Evolutionary conservation across 768 basidiomycete genomes (phyloP), one percentile per base, ranked within the genome.

Genomic region (Kwoniella sp.): DNA sequence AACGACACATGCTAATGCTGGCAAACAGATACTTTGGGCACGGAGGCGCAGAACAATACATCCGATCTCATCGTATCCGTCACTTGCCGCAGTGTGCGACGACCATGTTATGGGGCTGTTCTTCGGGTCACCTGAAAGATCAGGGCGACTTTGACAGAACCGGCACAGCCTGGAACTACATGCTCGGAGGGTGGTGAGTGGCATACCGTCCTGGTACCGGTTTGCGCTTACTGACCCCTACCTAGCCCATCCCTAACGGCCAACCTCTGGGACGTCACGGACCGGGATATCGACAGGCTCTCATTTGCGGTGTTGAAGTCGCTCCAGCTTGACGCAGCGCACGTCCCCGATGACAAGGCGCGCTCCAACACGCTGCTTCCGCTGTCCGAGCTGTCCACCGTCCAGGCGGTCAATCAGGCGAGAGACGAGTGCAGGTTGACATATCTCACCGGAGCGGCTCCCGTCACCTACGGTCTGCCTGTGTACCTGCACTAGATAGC

Each of bases 41-140:
- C 64, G 90, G 90, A 2, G 92, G 92, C 6, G 92, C 83, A 1
- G 92, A 96, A 68, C 93, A 98, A 63, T 99, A 93, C 65, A 79
- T 88, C 6, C 85, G 88, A 2, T 88, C 90, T 2, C 85, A 88
- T 70, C 87, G 85, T 64, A 82, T 99, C 46, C 80, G 88, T 7
- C 81, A 85, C 53, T 78, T 98, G 28, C 80, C 81, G 1, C 79
- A 80, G n/a, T 98, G 95, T 69, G 92, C 95, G 6, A 85, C 86
- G 12, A 87, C 88, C 1, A 91, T 98, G 89, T 80, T 99, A 3
- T 99, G 93, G 95, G 95, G 95, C 0, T 99, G 95, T 78, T 99
- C 95, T 0, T 96, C 92, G 0, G 95, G 93, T 9, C 76, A 81
- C 1, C 73, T 99, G 57, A 80, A 81, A 49, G 88, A 93, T 41